A percentile compares a stretch with the other conserved stretches of the same genome.
Conservation (phyloP, 768 basidiomycete genomes). For the Kockovaella imperatae region DNA sequence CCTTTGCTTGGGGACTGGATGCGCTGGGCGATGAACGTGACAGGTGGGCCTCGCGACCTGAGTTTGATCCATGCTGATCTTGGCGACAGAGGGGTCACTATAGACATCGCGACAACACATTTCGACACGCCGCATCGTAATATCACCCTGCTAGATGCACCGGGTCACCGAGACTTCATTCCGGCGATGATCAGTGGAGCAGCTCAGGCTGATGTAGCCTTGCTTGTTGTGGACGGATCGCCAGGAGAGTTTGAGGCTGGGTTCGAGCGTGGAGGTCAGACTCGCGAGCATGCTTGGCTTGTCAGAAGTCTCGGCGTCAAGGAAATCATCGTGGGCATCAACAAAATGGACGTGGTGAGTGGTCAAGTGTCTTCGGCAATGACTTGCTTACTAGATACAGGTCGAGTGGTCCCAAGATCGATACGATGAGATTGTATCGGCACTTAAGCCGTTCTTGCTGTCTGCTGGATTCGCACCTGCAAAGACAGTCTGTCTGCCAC, state of each 20-base stretch:
- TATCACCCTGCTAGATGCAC: slow-evolving; percentile 92
- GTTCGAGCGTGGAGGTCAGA: slow-evolving; percentile 89
- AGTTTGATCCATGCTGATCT: neutral
- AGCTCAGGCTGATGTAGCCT: slow-evolving; percentile 87
- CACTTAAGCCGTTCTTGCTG: slow-evolving; percentile 68
- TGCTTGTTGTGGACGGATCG: slow-evolving; percentile 84
- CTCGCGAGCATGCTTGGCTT: slow-evolving; percentile 83
- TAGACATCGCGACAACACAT: slow-evolving; percentile 86
- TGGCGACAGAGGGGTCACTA: slow-evolving; percentile 78
- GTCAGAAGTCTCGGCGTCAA: slow-evolving; percentile 86
- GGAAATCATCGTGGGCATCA: slow-evolving; percentile 84
- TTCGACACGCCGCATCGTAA: slow-evolving; percentile 64
- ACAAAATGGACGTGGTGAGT: slow-evolving; percentile 84
- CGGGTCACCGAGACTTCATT: slow-evolving; percentile 94
- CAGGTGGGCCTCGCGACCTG: slow-evolving; percentile 52
- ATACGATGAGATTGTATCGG: slow-evolving; percentile 72
- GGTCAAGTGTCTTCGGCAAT: neutral
- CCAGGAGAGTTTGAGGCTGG: slow-evolving; percentile 93
- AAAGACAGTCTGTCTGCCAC: slow-evolving; percentile 77
- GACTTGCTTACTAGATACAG: slow-evolving; percentile 46
- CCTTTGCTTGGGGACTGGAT: slow-evolving; percentile 97
- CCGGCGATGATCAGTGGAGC: slow-evolving; percentile 99
- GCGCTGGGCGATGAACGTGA: slow-evolving; percentile 87
- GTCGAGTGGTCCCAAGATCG: slow-evolving; percentile 78
- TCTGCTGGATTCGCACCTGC: slow-evolving; percentile 77